Percentiles rank a stretch among this genome's conserved stretches.
phyloP scores from a whole-genome alignment of 1,284 basidiomycete genomes.

The Rhodotorula sp. region DNA sequence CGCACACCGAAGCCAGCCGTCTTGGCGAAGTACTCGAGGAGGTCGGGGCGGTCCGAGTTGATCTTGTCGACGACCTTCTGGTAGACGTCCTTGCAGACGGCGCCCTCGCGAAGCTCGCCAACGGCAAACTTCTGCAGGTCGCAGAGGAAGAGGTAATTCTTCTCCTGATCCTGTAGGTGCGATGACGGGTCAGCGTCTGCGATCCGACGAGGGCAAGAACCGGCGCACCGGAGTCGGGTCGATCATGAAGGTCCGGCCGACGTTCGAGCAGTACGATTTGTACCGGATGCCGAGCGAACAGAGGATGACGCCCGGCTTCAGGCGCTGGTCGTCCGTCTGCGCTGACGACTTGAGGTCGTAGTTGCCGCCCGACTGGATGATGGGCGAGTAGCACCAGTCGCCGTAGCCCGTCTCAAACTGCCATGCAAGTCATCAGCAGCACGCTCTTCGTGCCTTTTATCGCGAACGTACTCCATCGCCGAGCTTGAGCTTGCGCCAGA shows the following conservation, averaged over 20 bases:
- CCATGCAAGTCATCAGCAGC: neutral
- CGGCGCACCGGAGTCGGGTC: conserved; percentile 77
- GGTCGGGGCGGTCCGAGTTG: conserved; percentile 72
- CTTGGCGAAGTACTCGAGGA: conserved; percentile 84
- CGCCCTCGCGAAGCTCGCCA: conserved; percentile 77
- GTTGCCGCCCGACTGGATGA: conserved; percentile 88
- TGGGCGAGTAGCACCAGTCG: conserved; percentile 92
- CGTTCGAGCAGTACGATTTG: conserved; percentile 87
- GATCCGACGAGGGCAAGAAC: neutral
- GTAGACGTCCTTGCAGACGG: conserved; percentile 75
- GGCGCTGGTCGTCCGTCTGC: conserved; percentile 76
- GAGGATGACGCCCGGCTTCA: conserved; percentile 86
- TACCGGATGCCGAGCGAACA: conserved; percentile 88
- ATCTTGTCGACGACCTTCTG: conserved; percentile 72
- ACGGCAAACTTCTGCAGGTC: conserved; percentile 77
- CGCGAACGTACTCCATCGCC: conserved; percentile 37
- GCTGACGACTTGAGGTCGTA: conserved; percentile 88
- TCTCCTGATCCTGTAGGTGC: conserved; percentile 74
- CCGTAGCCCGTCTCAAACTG: conserved; percentile 83
- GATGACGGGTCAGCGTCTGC: neutral
- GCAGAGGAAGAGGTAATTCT: conserved; percentile 75
- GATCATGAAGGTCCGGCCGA: conserved; percentile 91
- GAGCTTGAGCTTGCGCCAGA: conserved; percentile 62
- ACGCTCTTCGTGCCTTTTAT: too few species aligned
- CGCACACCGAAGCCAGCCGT: conserved; percentile 75